Evolutionary conservation across 768 basidiomycete species (phyloP).

Genomic region (Phaeolepiota aurea): DNA sequence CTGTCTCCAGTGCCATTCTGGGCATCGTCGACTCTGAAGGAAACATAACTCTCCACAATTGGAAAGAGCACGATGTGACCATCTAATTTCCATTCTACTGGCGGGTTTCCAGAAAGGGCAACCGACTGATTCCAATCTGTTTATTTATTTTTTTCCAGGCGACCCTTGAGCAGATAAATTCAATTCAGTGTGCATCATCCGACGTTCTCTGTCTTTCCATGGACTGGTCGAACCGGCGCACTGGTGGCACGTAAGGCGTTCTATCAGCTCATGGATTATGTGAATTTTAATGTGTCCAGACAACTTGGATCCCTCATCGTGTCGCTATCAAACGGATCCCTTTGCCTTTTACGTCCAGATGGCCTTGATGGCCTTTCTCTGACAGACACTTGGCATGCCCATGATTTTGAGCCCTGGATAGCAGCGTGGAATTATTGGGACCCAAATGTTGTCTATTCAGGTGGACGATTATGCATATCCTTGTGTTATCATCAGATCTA

Average conservation of each 20-base stretch:
- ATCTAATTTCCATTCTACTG: too few relatives aligned
- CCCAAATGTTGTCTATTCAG: conserved; percentile 73
- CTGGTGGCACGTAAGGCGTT: conserved; percentile 32
- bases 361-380: conserved; percentile 36
- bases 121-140: too few relatives aligned
- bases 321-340: conserved; percentile 74
- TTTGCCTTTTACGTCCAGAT: conserved; percentile 48
- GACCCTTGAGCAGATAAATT: conserved; percentile 27
- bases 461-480: conserved; percentile 27
- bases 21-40: conserved; percentile 87
- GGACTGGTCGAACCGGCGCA: conserved; percentile 81
- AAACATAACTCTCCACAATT: conserved; percentile 54
- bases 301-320: conserved; percentile 54
- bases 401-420: conserved; percentile 93
- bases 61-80: conserved; percentile 36
- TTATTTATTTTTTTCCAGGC: conserved; percentile 18
- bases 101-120: too few relatives aligned
- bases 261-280: background rate
- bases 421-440: conserved; percentile 89
- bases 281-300: conserved; percentile 21
- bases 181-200: conserved; percentile 39
- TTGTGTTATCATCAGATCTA: background rate
- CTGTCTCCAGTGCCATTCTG: conserved; percentile 36
- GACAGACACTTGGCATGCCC: conserved; percentile 69
- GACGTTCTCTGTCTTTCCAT: conserved; percentile 79